Percentiles rank a stretch among this genome's conserved stretches.
These are phyloP conservation scores for Rubia peregrina DNA, from an alignment of 305 asterid genomes.

Conservation along the genomic window DNA sequence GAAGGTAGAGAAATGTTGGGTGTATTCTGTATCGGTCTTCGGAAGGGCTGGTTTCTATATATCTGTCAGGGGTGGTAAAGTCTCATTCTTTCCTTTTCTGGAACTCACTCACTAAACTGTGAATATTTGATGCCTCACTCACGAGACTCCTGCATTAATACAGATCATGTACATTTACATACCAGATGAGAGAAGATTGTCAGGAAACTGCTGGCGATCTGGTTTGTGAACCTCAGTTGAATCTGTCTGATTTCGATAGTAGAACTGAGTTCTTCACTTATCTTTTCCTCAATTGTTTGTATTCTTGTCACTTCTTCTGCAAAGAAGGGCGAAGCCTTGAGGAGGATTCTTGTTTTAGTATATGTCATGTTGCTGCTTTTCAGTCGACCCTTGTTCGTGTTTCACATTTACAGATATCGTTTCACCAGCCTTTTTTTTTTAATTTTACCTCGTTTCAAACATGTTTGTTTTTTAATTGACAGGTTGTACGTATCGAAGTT, in stretches of 20 bases:
- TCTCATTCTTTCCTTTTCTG: not conserved
- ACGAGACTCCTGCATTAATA: not conserved
- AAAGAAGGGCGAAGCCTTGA: no score
- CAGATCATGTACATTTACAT: not conserved
- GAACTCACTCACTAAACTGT: not conserved
- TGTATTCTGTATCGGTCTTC: not conserved
- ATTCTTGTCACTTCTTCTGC: no score
- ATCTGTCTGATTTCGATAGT: not conserved
- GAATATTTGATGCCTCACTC: not conserved
- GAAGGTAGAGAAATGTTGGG: not conserved
- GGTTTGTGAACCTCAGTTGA: not conserved
- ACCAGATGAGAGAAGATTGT: not conserved
- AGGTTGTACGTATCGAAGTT: not conserved
- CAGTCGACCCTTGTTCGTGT: not conserved
- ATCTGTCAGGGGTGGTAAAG: not conserved
- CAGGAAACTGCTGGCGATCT: not conserved
- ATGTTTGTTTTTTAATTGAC: no score
- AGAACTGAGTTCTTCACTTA: not conserved
- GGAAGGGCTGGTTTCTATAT: no score
- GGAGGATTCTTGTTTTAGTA: no score
- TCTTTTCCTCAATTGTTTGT: not conserved
- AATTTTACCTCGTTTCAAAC: no score
- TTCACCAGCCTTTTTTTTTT: no score
- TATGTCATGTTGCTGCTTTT: no score
- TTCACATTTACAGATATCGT: not conserved